Evolutionary conservation across 2,329 filamentous ascomycete genomes (phyloP).

Genomic region (Penicillium sp.): DNA sequence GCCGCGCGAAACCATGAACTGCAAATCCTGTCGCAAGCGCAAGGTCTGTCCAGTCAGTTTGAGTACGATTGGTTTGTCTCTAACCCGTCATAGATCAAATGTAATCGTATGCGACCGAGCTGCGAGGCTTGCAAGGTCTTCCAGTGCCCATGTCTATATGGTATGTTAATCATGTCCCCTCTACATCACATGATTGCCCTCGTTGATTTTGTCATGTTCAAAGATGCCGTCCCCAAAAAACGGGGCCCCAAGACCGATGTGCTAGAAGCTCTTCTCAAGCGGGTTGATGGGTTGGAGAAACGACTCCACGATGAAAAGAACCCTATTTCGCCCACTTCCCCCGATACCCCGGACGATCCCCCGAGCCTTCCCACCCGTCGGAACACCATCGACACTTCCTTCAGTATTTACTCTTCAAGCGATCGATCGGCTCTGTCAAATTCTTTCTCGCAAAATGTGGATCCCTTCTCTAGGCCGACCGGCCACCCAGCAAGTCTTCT

Average conservation of each 20-base stretch:
- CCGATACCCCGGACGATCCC: slow-evolving; percentile 29
- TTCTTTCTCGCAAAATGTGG: slow-evolving; percentile 18
- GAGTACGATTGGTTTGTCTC: neutral
- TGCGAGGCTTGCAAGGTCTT: slow-evolving; percentile 90
- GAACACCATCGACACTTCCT: slow-evolving; percentile 23
- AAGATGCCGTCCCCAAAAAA: slow-evolving; percentile 83
- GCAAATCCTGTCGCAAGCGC: slow-evolving; percentile 88
- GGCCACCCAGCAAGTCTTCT: slow-evolving; percentile 15
- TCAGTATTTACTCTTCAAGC: slow-evolving; percentile 17
- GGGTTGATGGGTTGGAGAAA: slow-evolving; percentile 81
- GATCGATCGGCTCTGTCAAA: slow-evolving; percentile 17
- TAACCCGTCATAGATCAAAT: slow-evolving; percentile 69
- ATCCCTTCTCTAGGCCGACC: slow-evolving; percentile 16
- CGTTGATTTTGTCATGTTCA: neutral
- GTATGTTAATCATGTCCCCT: slow-evolving; percentile 51
- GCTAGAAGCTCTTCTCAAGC: slow-evolving; percentile 76
- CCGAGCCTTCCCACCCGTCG: slow-evolving; percentile 17
- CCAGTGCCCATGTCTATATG: slow-evolving; percentile 83
- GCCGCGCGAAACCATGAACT: slow-evolving; percentile 89
- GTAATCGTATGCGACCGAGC: slow-evolving; percentile 77
- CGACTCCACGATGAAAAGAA: slow-evolving; percentile 69
- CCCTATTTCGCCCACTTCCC: slow-evolving; percentile 44
- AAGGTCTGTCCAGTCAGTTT: slow-evolving; percentile 60
- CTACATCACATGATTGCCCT: slow-evolving; percentile 38
- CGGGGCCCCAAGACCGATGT: slow-evolving; percentile 88